Conservation (phyloP, 164 flowering plant genomes). For the Hamamelis virginiana region DNA sequence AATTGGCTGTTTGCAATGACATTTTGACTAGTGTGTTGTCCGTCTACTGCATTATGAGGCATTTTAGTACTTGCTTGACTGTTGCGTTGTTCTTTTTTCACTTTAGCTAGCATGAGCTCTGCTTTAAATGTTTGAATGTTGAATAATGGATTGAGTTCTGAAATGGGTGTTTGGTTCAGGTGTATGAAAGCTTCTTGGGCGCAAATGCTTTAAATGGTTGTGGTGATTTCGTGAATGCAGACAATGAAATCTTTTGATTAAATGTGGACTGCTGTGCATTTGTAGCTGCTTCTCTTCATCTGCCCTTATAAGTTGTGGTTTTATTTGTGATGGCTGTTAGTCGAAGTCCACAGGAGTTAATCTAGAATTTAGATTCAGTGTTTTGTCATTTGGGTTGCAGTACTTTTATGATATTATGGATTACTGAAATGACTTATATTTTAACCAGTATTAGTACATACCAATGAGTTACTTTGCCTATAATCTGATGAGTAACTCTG, state of each 20-base stretch:
- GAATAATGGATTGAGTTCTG: constrained; percentile 19
- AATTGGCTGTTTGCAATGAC: background rate
- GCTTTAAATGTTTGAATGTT: background rate
- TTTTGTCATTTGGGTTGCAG: background rate
- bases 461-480: background rate
- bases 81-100: background rate
- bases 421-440: background rate
- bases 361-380: background rate
- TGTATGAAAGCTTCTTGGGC: constrained; percentile 36
- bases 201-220: constrained; percentile 35
- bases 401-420: background rate
- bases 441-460: background rate
- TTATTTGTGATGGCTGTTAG: background rate
- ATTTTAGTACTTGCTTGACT: background rate
- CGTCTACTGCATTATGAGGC: background rate
- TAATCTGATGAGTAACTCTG: background rate
- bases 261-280: constrained; percentile 25
- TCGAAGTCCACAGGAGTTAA: background rate
- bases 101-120: constrained; percentile 4
- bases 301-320: constrained; percentile 3
- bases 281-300: constrained; percentile 18
- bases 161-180: constrained; percentile 32
- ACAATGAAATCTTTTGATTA: constrained; percentile 33
- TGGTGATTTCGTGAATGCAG: constrained; percentile 34
- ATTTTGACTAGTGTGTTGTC: background rate